These are phyloP conservation scores for Macadamia integrifolia DNA, from an alignment of 164 flowering plant genomes.

Conservation along the genomic window DNA sequence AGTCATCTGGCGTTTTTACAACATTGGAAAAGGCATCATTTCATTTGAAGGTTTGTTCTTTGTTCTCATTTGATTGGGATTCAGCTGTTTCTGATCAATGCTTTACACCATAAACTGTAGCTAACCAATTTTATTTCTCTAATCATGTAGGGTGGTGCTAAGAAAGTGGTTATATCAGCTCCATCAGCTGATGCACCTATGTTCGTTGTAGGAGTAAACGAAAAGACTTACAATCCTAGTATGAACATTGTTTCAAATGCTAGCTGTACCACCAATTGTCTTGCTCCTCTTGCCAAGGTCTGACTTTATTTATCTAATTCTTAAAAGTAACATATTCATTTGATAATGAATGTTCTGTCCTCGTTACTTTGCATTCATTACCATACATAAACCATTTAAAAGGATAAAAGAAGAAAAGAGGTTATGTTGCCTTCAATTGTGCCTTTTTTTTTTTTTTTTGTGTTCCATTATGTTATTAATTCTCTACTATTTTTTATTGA, in stretches of 20 bases:
- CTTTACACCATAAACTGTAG: too few species aligned
- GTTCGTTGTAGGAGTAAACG: slow-evolving; percentile 98
- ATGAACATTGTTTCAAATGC: slow-evolving; percentile 98
- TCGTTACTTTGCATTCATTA: too few species aligned
- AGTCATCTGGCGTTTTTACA: slow-evolving; percentile 95
- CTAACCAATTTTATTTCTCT: background rate
- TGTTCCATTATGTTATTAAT: too few species aligned
- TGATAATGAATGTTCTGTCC: too few species aligned
- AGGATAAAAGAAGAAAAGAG: too few species aligned
- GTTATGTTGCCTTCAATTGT: too few species aligned
- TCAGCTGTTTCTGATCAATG: too few species aligned
- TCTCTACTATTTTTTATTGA: too few species aligned
- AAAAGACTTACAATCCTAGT: slow-evolving; percentile 68
- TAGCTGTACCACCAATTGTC: slow-evolving; percentile 96
- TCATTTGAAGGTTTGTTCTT: background rate
- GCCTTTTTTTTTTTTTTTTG: too few species aligned
- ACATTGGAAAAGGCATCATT: slow-evolving; percentile 29
- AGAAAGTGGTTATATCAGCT: slow-evolving; percentile 93
- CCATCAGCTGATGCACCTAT: slow-evolving; percentile 99
- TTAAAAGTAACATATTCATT: too few species aligned
- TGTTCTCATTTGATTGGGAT: too few species aligned
- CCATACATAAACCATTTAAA: too few species aligned
- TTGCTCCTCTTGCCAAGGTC: slow-evolving; percentile 93
- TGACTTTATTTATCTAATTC: background rate
- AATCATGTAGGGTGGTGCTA: slow-evolving; percentile 86